Evolutionary conservation across 1,139 yeast species (phyloP), one percentile per base, ranked within the genome.

Genomic region (Diutina catenulata): DNA sequence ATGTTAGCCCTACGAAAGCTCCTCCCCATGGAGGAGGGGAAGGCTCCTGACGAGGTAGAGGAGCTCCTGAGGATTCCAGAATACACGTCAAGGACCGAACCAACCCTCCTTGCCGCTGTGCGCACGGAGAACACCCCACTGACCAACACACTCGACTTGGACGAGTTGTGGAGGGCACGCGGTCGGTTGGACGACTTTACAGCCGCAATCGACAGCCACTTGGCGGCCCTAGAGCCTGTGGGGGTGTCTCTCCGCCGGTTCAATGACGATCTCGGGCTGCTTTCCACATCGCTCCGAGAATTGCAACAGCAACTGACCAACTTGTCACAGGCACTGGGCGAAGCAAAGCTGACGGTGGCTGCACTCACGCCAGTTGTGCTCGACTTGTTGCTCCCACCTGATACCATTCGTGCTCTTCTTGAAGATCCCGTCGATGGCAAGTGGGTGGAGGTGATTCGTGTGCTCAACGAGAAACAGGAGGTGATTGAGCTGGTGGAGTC

Each of bases 301-400:
- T 61, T 88, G 28, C 76, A 80, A 42, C 57, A 64, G 32, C 71
- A 81, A 41, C 70, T 69, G 13, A 47, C 49, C 15, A 52, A 52
- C 15, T 47, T 66, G 18, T 52, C 68, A 1, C 42, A 47, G 5
- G 57, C 60, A 39, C 50, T 84, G 4, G 62, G 65, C 10, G 55
- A 62, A 33, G 80, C 86, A 44, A 69, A 74, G 15, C 53, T 59
- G 26, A 61, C 79, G 3, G 79, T 80, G 26, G 68, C 64, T 21
- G 68, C 69, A 39, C 67, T 87, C 42, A 72, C 78, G 11, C 94
- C 94, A 0, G 60, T 83, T 11, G 77, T 87, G 1, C 68, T 80
- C 28, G 91, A 83, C 45, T 60, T 82, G 20, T 64, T 82, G 45
- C 71, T 87, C 4, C 83, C 95, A 0, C 94, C 95, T 0, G 72